Evolutionary conservation across 257 asterid genomes (phyloP), one percentile per base, ranked within the genome.

Genomic region (Nicotiana sylvestris): DNA sequence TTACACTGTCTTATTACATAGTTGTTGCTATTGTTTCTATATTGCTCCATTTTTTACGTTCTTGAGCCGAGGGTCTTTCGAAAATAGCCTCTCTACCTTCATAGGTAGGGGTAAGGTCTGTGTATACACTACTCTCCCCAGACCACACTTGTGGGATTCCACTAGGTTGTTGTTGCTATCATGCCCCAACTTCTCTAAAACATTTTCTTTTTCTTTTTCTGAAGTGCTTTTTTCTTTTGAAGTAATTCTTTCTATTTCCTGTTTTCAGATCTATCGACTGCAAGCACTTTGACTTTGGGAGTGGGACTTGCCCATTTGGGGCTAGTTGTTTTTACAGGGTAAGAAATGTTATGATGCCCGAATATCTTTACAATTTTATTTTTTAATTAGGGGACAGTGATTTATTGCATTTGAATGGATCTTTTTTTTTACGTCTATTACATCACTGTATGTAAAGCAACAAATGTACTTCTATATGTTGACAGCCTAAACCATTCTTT

Each of bases 281-380:
- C 93, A 96, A 90, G 90, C 98, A 96, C 92, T 96, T 96, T 82
- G 97, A 96, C 88, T 96, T 91, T 85, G 99, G 99, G 83, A 93
- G 91, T 88, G 98, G 98, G 32, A 86, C 90, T 82, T 96, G 99
- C 87, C 99, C 98, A 70, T 96, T 96, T 88, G 98, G 98, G 81
- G 91, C 98, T 66, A 93, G 98, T 85, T 96, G 99, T 85, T 96
- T 96, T 81, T 96, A 96, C 90, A 93, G 87, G 99, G 99, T 96
- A 88, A n/a, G 39, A 25, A 16, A 51, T 66, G 72, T 49, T 81
- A 29, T 65, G 21, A 81, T 81, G 60, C 76, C 69, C 46, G 66
- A 66, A n/a, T 51, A 33, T 66, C 13, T 66, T 55, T 49, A 49
- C 18, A 65, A 30, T 65, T 46, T 46, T 13, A n/a, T 43, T 11